Percentiles rank a stretch among this genome's conserved stretches.
These are phyloP conservation scores for Cetradonia linearis DNA, from an alignment of 495 filamentous ascomycete genomes.

Conservation along the genomic window DNA sequence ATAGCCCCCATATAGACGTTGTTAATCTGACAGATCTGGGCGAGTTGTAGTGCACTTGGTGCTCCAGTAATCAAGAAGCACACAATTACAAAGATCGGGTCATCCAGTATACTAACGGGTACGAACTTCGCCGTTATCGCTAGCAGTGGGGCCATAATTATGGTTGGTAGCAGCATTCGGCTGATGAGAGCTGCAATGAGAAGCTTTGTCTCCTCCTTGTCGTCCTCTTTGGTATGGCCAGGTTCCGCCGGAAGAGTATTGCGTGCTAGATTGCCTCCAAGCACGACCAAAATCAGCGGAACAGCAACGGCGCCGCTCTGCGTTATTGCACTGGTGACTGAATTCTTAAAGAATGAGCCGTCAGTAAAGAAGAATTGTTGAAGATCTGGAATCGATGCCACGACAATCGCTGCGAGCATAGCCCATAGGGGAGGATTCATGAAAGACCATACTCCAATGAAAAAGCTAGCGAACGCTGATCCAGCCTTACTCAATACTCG, in stretches of 20 bases:
- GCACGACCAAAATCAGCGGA: slow-evolving; percentile 89
- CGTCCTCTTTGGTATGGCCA: slow-evolving; percentile 47
- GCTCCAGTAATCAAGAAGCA: slow-evolving; percentile 93
- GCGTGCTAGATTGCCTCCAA: slow-evolving; percentile 80
- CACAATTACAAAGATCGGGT: slow-evolving; percentile 95
- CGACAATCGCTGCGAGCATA: slow-evolving; percentile 79
- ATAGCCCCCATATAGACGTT: slow-evolving; percentile 89
- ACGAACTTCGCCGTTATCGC: slow-evolving; percentile 87
- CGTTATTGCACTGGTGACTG: slow-evolving; percentile 74
- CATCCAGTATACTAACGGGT: slow-evolving; percentile 87
- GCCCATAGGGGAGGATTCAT: slow-evolving; percentile 99
- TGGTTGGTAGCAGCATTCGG: slow-evolving; percentile 83
- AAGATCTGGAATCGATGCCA: slow-evolving; percentile 79
- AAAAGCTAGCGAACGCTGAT: slow-evolving; percentile 40
- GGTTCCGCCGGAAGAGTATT: slow-evolving; percentile 56
- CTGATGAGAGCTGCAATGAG: slow-evolving; percentile 77
- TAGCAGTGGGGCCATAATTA: slow-evolving; percentile 89
- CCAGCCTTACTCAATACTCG: slow-evolving; percentile 38
- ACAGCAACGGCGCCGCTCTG: slow-evolving; percentile 88
- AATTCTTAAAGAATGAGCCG: slow-evolving; percentile 86
- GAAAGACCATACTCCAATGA: slow-evolving; percentile 67
- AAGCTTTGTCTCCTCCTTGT: slow-evolving; percentile 63
- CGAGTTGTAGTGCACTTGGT: slow-evolving; percentile 86
- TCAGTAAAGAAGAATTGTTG: slow-evolving; percentile 80
- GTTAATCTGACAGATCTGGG: slow-evolving; percentile 98